These are phyloP conservation scores for Kurtzmaniella quercitrusa DNA, from an alignment of 1,139 yeast species.

Conservation along the genomic window DNA sequence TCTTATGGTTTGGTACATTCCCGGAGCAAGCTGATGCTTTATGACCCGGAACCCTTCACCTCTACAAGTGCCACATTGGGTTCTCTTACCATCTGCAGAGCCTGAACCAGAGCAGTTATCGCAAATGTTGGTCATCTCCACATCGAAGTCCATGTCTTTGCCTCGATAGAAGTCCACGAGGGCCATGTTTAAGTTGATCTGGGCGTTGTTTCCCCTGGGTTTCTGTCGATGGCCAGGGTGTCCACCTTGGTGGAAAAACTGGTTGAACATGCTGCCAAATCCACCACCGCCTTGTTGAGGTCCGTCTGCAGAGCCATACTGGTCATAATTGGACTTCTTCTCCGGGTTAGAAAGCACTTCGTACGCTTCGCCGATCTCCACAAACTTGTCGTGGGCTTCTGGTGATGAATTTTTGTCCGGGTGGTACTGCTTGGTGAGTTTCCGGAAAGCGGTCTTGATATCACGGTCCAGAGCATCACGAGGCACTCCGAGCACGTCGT, in stretches of 20 bases:
- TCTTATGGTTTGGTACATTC: constrained; percentile 84
- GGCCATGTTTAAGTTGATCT: constrained; percentile 51
- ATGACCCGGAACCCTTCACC: constrained; percentile 73
- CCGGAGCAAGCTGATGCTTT: constrained; percentile 78
- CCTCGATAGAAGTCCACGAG: constrained; percentile 73
- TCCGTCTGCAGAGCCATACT: constrained; percentile 80
- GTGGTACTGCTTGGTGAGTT: constrained; percentile 80
- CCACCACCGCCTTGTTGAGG: constrained; percentile 33
- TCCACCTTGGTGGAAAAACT: constrained; percentile 61
- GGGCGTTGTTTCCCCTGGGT: constrained; percentile 64
- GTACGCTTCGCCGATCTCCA: constrained; percentile 91
- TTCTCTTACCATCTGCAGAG: constrained; percentile 68
- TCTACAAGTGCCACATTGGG: constrained; percentile 60
- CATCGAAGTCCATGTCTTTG: constrained; percentile 51
- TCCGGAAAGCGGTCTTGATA: constrained; percentile 82
- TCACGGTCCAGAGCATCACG: constrained; percentile 73
- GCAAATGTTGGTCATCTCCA: constrained; percentile 73
- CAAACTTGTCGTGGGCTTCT: constrained; percentile 78
- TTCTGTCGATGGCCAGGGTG: constrained; percentile 41
- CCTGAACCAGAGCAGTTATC: constrained; percentile 80
- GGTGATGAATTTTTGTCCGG: constrained; percentile 91
- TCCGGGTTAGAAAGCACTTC: constrained; percentile 78
- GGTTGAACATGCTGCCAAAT: constrained; percentile 53
- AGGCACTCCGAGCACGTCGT: constrained; percentile 59
- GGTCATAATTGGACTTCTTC: constrained; percentile 69